Evolutionary conservation across 306 rosid genomes (phyloP).

Genomic region (Castanea crenata): DNA sequence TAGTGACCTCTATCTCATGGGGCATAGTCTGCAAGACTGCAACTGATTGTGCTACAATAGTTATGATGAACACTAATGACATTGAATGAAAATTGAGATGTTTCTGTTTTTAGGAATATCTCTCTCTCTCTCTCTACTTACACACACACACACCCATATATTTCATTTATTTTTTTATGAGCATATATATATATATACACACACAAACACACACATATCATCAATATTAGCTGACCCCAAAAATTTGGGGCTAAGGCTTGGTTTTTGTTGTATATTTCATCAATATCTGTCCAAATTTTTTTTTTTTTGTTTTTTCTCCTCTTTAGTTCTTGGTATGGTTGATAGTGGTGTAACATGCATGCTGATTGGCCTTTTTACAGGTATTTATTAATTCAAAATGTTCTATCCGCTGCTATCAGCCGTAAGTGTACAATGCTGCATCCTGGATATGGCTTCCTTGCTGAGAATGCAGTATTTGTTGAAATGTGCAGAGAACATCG

Average conservation of each 20-base stretch:
- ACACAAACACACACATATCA: too few species aligned
- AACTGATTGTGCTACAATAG: too few species aligned
- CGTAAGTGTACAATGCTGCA: conserved; percentile 85
- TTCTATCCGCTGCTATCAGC: conserved; percentile 84
- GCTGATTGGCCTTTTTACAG: conserved; percentile 41
- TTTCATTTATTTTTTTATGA: not conserved
- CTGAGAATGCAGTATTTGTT: conserved; percentile 94
- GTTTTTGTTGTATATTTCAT: not conserved
- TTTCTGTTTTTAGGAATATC: too few species aligned
- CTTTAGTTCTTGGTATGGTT: conserved; percentile 3
- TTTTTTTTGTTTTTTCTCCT: not conserved
- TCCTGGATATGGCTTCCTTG: conserved; percentile 98
- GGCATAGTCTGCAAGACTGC: too few species aligned
- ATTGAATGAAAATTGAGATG: not conserved
- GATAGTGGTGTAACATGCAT: not conserved
- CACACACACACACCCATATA: too few species aligned
- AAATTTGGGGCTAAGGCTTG: too few species aligned
- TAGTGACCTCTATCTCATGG: too few species aligned
- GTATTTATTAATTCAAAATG: conserved; percentile 76
- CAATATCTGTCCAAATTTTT: not conserved
- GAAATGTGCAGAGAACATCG: conserved; percentile 92
- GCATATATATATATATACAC: too few species aligned
- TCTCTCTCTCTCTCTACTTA: too few species aligned
- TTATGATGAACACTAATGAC: not conserved
- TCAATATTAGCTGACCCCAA: too few species aligned